Conservation (phyloP, 192 early-diverging fungal genomes). For the Chytriomyces sp. region DNA sequence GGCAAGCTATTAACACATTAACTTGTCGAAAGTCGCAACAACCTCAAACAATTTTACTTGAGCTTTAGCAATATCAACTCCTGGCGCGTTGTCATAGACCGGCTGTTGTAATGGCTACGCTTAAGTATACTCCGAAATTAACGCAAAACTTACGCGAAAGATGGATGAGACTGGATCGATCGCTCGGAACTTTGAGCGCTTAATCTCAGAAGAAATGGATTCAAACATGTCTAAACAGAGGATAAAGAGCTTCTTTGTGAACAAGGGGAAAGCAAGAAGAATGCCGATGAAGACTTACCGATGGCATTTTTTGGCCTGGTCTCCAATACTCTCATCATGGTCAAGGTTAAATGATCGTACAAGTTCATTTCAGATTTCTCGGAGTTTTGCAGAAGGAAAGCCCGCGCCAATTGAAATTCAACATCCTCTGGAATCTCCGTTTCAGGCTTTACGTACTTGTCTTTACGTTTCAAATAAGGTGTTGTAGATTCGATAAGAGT, state of each 20-base stretch:
- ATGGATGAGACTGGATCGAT: constrained; percentile 36
- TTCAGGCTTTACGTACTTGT: constrained; percentile 38
- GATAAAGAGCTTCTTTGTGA: not conserved
- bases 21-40: not conserved
- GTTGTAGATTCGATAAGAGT: constrained; percentile 20
- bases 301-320: constrained; percentile 43
- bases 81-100: constrained; percentile 24
- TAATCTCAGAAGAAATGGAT: constrained; percentile 45
- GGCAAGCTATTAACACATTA: not conserved
- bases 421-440: constrained; percentile 44
- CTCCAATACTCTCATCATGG: constrained; percentile 53
- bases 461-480: constrained; percentile 42
- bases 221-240: constrained; percentile 45
- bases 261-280: not conserved
- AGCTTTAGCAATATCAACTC: constrained; percentile 26
- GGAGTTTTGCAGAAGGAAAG: constrained; percentile 44
- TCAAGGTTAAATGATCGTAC: constrained; percentile 54
- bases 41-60: constrained; percentile 52
- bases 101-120: not conserved
- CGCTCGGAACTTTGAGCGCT: constrained; percentile 40
- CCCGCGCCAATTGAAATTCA: constrained; percentile 52
- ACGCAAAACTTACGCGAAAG: constrained; percentile 34
- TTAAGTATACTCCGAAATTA: not conserved
- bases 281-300: constrained; percentile 31
- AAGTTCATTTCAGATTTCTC: constrained; percentile 48